Percentiles rank a stretch among this genome's conserved stretches.
Conservation (phyloP, 306 rosid species). For the Elaeagnus macrophylla region DNA sequence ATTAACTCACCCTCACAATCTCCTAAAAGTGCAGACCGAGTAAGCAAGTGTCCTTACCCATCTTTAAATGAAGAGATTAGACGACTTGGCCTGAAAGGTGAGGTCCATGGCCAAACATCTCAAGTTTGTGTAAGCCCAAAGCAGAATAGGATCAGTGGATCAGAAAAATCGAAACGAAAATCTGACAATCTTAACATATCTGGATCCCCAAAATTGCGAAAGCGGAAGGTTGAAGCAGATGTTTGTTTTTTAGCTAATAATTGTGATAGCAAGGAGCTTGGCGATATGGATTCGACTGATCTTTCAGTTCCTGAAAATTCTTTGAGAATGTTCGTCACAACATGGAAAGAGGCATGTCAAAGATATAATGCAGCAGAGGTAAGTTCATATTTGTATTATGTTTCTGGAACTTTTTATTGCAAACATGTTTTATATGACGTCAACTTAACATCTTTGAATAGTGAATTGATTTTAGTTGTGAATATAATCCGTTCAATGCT, state of each 20-base stretch:
- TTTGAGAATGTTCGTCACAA: slow-evolving; percentile 53
- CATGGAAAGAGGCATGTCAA: slow-evolving; percentile 74
- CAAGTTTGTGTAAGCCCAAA: slow-evolving; percentile 27
- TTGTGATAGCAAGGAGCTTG: slow-evolving; percentile 14
- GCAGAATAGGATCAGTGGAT: slow-evolving; percentile 19
- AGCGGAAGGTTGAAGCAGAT: slow-evolving; percentile 15
- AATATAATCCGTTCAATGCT: no score
- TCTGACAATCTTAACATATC: slow-evolving; percentile 7
- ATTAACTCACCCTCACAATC: slow-evolving; percentile 30
- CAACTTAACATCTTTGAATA: not conserved
- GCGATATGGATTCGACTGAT: slow-evolving; percentile 11
- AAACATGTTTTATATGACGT: not conserved
- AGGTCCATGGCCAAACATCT: slow-evolving; percentile 19
- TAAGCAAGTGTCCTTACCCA: slow-evolving; percentile 81
- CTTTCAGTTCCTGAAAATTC: slow-evolving; percentile 32
- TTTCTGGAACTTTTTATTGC: not conserved
- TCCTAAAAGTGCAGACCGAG: slow-evolving; percentile 41
- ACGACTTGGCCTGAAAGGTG: slow-evolving; percentile 53
- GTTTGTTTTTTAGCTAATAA: slow-evolving; percentile 12
- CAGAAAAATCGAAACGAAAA: slow-evolving; percentile 33
- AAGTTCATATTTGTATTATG: slow-evolving; percentile 16
- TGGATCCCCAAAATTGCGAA: slow-evolving; percentile 14
- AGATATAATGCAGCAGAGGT: slow-evolving; percentile 46
- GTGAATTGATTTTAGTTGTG: no score
- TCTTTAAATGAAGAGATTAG: slow-evolving; percentile 72